Conservation (phyloP, 495 filamentous ascomycete genomes). For the Elaphomyces granulatus region DNA sequence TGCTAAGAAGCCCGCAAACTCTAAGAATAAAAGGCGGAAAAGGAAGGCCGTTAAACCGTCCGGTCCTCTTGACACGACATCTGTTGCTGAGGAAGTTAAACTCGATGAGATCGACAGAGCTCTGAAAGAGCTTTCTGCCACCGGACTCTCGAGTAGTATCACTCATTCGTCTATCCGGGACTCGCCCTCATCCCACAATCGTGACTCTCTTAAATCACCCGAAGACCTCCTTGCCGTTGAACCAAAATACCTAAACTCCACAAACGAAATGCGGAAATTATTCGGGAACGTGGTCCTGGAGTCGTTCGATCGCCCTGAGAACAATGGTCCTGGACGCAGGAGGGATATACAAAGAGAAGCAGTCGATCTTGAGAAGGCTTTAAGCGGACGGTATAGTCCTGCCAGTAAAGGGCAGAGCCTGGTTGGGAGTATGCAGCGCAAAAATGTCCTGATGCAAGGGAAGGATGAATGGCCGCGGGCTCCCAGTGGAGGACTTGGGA, state of each 20-base stretch:
- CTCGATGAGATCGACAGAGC: slow-evolving; percentile 77
- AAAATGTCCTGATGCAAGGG: slow-evolving; percentile 75
- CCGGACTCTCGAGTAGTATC: slow-evolving; percentile 8
- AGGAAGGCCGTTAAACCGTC: slow-evolving; percentile 21
- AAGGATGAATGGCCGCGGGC: slow-evolving; percentile 84
- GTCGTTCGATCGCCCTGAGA: slow-evolving; percentile 39
- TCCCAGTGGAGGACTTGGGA: slow-evolving; percentile 66
- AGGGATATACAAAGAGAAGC: slow-evolving; percentile 39
- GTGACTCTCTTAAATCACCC: slow-evolving; percentile 29
- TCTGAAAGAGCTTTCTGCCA: slow-evolving; percentile 44
- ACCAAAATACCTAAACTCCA: slow-evolving; percentile 63
- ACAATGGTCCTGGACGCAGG: slow-evolving; percentile 37
- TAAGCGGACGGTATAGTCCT: slow-evolving; percentile 46
- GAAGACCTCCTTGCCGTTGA: slow-evolving; percentile 57
- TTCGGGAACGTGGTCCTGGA: slow-evolving; percentile 75
- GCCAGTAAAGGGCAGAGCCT: slow-evolving; percentile 45
- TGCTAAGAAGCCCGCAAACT: slow-evolving; percentile 29
- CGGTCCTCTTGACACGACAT: slow-evolving; percentile 4
- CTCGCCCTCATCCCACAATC: slow-evolving; percentile 23
- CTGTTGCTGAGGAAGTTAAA: slow-evolving; percentile 19
- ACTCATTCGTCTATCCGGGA: slow-evolving; percentile 7
- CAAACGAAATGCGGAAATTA: slow-evolving; percentile 84
- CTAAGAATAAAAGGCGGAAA: slow-evolving; percentile 39
- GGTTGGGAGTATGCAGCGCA: slow-evolving; percentile 50
- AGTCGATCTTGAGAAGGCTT: slow-evolving; percentile 54